Base-by-base conservation (phyloP, 257 asterid genomes). In the Jasminum sambac region DNA sequence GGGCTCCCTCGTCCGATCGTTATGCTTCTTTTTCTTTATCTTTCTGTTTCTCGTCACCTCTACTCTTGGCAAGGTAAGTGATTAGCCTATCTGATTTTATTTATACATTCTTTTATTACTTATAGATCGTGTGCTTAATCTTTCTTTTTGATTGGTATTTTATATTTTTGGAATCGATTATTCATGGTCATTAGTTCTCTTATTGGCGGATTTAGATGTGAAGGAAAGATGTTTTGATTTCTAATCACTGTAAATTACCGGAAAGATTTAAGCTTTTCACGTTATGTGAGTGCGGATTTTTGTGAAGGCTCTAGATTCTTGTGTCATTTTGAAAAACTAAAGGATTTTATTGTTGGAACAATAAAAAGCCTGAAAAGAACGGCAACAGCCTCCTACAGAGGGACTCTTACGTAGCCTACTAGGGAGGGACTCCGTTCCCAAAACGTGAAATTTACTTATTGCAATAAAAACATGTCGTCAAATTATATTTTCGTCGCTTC, bases 31-130 rank as follows among this genome's bases (percentile, higher is more conserved):
- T 68, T 4, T 74, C 70, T 16, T 72, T 70, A 72, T 73, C 68
- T 63, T 55, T 70, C 63, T 72, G 65, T 74, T 79, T 74, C 78
- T 84, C 64, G 80, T 75, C 74, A 61, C 81, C 58, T 78, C 84
- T 21, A 48, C 88, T 12, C 63, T 73, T 12, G 90, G 79, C 75
- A 87, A 85, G 93, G 93, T 85, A 75, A 78, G 68, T 26, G 42
- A 21, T 68, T 70, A 52, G 36, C 21, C 55, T 71, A 38, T 42
- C 61, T 61, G 25, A 44, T 57, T 68, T 71, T 40, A 14, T 70
- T 6, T 67, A 2, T 67, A 39, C 68, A 63, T 64, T 63, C n/a
- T 64, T 16, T 30, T 17, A 38, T 4, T 43, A 30, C 46, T 74
- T 19, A 70, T 71, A 40, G 65, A 23, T 69, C 76, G 69, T 66